Evolutionary conservation across 352 stramenopile genomes (phyloP), one percentile per base, ranked within the genome.

Genomic region (Pythium monospermum): DNA sequence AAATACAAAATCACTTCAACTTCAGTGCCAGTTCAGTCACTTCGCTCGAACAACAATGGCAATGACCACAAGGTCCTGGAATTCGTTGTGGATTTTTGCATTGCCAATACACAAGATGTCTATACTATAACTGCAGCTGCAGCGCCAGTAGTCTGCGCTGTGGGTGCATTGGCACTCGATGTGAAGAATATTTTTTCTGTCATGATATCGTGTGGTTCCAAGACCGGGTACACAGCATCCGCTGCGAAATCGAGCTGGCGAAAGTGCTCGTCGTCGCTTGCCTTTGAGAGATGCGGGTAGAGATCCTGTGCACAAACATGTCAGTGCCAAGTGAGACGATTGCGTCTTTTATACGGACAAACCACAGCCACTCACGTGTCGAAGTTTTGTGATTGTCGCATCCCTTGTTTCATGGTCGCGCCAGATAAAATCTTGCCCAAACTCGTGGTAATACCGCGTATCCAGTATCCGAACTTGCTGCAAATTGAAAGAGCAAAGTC

Each of bases 401-500:
- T 80, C 46, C 10, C 76, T 66, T 15, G 59, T 39, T 55, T 87
- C 67, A 21, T 72, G 64, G 50, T 85, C 76, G 30, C 76, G 59
- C 66, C 73, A 83, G 26, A 87, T 49, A 32, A 83, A 79, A 2
- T 64, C 41, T 31, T 73, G 28, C 11, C 53, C 71, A 44, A 85
- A 87, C 32, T 85, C 73, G 32, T 87, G 76, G 46, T 85, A 85
- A 44, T 85, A 85, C 21, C 76, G 69, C 1, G 71, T 77, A 32
- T 87, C 73, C 13, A 71, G 36, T 3, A 87, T 44, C 45, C 69
- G 70, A 6, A 85, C 51, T 38, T 59, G 64, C 71, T 85, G 43
- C 12, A 19, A 25, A 26, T 38, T 27, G 23, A 28, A 42, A 42
- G 21, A 13, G 30, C 2, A 1, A 36, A 22, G 15, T 23, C 2